phyloP scores from a whole-genome alignment of 345 rosid species.

The Citrus cavaleriei region DNA sequence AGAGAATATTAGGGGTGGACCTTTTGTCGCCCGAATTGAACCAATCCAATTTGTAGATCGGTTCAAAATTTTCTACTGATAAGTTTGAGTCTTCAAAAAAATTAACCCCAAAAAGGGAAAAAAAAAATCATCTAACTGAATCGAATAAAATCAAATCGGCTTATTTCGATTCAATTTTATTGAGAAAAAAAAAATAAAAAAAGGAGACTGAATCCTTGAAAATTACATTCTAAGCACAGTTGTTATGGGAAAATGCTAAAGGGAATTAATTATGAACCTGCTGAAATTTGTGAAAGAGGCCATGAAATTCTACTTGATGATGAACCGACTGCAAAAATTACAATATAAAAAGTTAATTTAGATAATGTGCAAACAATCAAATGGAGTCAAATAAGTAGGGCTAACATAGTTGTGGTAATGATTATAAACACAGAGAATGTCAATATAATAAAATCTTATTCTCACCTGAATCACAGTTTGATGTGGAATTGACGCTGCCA shows the following conservation, averaged over 20 bases:
- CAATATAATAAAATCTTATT: not conserved
- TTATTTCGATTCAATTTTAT: too few species aligned
- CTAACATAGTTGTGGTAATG: too few species aligned
- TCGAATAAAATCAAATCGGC: too few species aligned
- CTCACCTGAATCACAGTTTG: conserved; percentile 75
- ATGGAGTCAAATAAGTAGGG: not conserved
- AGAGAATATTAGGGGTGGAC: not conserved
- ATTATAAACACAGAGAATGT: too few species aligned
- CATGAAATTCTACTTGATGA: conserved; percentile 8
- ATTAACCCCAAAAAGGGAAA: too few species aligned
- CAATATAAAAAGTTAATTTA: not conserved
- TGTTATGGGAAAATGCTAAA: not conserved
- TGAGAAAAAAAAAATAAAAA: too few species aligned
- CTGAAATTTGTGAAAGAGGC: conserved; percentile 6
- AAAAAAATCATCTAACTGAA: too few species aligned
- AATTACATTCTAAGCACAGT: not conserved
- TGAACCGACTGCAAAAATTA: conserved; percentile 21
- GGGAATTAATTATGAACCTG: conserved; percentile 9
- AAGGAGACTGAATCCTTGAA: too few species aligned
- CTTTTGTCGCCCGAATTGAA: too few species aligned
- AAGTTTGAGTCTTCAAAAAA: too few species aligned
- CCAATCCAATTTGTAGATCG: too few species aligned
- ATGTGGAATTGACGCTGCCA: conserved; percentile 57
- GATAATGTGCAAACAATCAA: not conserved
- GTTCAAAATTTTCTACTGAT: too few species aligned